Evolutionary conservation across 139 green algal genomes (phyloP).

Genomic region (Micromonas commoda): DNA sequence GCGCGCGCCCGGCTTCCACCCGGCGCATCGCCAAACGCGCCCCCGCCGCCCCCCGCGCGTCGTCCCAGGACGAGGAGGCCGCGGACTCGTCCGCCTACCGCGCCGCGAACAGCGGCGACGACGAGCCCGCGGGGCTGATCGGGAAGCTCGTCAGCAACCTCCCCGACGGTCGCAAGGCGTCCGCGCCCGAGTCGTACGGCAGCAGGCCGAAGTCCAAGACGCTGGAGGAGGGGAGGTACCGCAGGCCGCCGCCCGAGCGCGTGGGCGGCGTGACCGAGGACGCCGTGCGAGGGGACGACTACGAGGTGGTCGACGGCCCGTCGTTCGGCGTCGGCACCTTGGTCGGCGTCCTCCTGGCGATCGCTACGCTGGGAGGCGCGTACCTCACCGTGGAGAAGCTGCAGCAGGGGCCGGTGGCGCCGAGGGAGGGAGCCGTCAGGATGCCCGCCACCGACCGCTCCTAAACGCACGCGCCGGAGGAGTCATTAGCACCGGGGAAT

Average conservation of each 20-base stretch:
- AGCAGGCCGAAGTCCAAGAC: constrained; percentile 6
- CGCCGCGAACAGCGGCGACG: neutral
- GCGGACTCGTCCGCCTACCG: neutral
- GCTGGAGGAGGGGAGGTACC: constrained; percentile 9
- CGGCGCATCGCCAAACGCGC: too few species aligned
- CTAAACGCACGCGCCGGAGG: too few species aligned
- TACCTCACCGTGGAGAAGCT: constrained; percentile 4
- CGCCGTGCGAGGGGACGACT: constrained; percentile 14
- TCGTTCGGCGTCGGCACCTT: neutral
- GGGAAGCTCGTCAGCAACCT: constrained; percentile 12
- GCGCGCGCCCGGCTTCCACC: too few species aligned
- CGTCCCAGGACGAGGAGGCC: neutral
- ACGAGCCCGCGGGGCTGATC: neutral
- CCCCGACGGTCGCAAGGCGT: constrained; percentile 4
- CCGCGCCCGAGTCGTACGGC: constrained; percentile 18
- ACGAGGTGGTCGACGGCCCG: neutral
- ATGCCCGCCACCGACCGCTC: neutral
- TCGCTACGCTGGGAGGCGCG: neutral
- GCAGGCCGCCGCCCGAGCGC: neutral
- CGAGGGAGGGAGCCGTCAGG: neutral
- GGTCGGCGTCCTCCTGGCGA: neutral
- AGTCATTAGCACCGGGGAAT: too few species aligned
- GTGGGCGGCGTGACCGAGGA: neutral
- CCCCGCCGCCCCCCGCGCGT: too few species aligned
- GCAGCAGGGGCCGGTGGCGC: neutral